Percentiles rank a stretch among this genome's conserved stretches.
phyloP scores from a whole-genome alignment of 345 rosid genomes.

The Linum tenue region DNA sequence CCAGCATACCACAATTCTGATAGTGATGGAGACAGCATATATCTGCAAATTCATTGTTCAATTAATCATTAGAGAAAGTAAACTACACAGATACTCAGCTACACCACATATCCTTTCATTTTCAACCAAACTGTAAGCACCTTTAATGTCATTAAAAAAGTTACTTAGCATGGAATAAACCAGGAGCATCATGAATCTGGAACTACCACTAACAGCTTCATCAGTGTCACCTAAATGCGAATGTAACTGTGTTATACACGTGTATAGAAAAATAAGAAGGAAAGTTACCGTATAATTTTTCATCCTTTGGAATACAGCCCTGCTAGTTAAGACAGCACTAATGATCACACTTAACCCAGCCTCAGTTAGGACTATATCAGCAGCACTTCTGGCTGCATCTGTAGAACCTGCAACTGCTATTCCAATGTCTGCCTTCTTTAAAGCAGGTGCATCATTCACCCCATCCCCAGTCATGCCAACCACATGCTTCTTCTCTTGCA shows the following conservation, averaged over 20 bases:
- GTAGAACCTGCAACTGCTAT: conserved; percentile 95
- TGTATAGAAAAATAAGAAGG: conserved; percentile 2
- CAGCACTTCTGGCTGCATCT: conserved; percentile 92
- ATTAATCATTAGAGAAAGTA: too few relatives aligned
- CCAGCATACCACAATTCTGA: conserved; percentile 77
- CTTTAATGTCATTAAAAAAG: too few relatives aligned
- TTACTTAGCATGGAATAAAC: too few relatives aligned
- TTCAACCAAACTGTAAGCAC: too few relatives aligned
- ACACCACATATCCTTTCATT: too few relatives aligned
- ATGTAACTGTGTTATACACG: neutral
- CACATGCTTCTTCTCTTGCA: conserved; percentile 91
- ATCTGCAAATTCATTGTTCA: conserved; percentile 44
- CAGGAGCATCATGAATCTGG: too few relatives aligned
- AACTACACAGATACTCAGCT: too few relatives aligned
- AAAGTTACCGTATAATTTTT: conserved; percentile 75
- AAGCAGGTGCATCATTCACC: conserved; percentile 96
- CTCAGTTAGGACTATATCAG: conserved; percentile 88
- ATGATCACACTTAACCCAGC: conserved; percentile 89
- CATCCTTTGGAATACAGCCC: conserved; percentile 97
- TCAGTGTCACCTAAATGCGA: too few relatives aligned
- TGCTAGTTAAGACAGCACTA: conserved; percentile 94
- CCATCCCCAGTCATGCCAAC: conserved; percentile 99
- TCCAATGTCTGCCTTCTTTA: conserved; percentile 95
- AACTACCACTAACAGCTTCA: too few relatives aligned
- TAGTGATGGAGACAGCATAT: conserved; percentile 92